Conservation (phyloP, 2,329 filamentous ascomycete species). For the Xylariomycetidae sp. region DNA sequence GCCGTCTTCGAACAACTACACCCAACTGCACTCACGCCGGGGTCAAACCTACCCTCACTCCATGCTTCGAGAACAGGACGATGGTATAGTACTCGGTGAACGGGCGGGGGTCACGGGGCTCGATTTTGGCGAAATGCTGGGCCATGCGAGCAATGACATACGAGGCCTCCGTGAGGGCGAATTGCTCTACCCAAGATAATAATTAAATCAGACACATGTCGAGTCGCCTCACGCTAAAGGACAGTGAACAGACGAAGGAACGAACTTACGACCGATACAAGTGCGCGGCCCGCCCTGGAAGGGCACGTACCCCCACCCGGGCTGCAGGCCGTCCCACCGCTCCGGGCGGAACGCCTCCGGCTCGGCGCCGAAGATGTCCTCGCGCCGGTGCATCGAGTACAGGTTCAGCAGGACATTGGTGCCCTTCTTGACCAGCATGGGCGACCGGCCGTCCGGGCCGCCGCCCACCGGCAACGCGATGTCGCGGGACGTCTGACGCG, state of each 20-base stretch:
- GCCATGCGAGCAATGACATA: conserved; percentile 1
- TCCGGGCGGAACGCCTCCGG: conserved; percentile 28
- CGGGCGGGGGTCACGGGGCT: neutral
- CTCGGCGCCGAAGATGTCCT: conserved; percentile 28
- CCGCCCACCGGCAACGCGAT: conserved; percentile 27
- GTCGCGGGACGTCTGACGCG: conserved; percentile 7
- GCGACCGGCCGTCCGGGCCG: conserved; percentile 21
- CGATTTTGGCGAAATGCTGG: conserved; percentile 1
- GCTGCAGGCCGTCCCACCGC: conserved; percentile 19
- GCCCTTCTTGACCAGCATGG: conserved; percentile 22
- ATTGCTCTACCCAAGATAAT: conserved; percentile 1
- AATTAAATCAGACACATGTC: neutral
- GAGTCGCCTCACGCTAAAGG: neutral
- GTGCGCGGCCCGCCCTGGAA: conserved; percentile 4
- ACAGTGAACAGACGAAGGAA: neutral
- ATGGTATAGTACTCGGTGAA: neutral
- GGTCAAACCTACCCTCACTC: neutral
- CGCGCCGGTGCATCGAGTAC: conserved; percentile 26
- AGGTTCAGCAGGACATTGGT: conserved; percentile 18
- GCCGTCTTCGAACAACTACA: too few relatives aligned
- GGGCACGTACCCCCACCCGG: neutral
- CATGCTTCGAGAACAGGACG: neutral
- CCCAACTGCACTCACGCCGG: neutral
- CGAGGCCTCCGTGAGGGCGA: conserved; percentile 2
- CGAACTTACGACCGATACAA: conserved; percentile 2